Conservation (phyloP, 352 stramenopile species). For the Pythium phragmitis region DNA sequence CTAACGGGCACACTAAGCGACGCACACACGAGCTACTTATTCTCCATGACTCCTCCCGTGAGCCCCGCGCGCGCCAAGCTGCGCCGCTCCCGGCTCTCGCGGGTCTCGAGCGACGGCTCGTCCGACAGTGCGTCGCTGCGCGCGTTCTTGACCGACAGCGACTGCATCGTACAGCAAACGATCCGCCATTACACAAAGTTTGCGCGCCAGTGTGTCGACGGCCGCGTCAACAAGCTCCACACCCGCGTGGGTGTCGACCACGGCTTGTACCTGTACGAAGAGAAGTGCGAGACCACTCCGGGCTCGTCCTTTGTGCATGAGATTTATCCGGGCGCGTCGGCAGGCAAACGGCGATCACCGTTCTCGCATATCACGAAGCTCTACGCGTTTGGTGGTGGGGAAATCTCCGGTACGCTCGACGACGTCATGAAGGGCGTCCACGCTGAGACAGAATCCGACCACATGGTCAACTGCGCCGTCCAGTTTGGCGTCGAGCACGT, state of each 20-base stretch:
- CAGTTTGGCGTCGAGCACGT: constrained; percentile 44
- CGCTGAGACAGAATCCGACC: constrained; percentile 35
- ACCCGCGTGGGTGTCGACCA: constrained; percentile 40
- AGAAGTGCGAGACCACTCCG: constrained; percentile 25
- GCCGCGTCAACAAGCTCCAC: constrained; percentile 43
- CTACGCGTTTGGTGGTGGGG: constrained; percentile 53
- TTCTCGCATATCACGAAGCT: constrained; percentile 39
- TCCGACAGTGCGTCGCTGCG: constrained; percentile 22
- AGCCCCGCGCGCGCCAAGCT: constrained; percentile 8
- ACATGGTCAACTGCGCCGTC: constrained; percentile 44
- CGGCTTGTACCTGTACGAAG: constrained; percentile 54
- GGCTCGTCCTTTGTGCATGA: constrained; percentile 18
- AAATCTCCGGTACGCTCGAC: constrained; percentile 43
- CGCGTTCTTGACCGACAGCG: constrained; percentile 45
- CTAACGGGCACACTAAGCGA: not conserved
- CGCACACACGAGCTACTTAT: not conserved
- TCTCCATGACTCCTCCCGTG: constrained; percentile 6
- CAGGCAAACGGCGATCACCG: not conserved
- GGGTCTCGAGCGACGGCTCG: constrained; percentile 8
- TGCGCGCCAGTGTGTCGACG: constrained; percentile 31
- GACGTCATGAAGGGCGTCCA: constrained; percentile 55
- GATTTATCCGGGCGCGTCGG: constrained; percentile 8
- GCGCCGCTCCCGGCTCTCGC: constrained; percentile 11
- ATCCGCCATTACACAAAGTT: constrained; percentile 52
- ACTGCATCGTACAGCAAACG: constrained; percentile 56